phyloP scores from a whole-genome alignment of 2,329 filamentous ascomycete genomes.

The Trichoderma oligosporum region DNA sequence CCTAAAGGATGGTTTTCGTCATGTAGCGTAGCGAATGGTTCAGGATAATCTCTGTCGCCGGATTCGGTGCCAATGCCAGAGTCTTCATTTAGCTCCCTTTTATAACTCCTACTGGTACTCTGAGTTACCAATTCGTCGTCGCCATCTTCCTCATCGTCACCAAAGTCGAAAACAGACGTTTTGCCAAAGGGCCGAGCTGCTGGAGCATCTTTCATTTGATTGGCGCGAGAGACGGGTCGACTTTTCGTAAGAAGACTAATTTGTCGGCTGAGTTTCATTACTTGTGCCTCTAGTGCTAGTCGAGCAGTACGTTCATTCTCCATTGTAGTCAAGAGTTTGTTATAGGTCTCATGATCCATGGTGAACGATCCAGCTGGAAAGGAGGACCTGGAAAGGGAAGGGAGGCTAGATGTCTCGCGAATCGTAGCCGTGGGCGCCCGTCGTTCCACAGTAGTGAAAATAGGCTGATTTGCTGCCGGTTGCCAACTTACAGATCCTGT shows the following conservation, averaged over 20 bases:
- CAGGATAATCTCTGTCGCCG: conserved; percentile 43
- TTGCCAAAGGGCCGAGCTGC: conserved; percentile 37
- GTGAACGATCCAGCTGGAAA: conserved; percentile 32
- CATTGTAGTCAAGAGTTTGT: conserved; percentile 49
- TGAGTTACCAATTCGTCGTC: neutral
- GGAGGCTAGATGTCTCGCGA: conserved; percentile 43
- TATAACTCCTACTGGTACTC: neutral
- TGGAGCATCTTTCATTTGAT: conserved; percentile 28
- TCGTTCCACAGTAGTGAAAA: conserved; percentile 26
- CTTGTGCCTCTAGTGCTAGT: conserved; percentile 52
- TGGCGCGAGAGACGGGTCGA: conserved; percentile 19
- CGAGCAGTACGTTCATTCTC: conserved; percentile 55
- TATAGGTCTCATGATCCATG: conserved; percentile 43
- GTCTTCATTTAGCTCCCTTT: conserved; percentile 29
- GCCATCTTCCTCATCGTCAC: conserved; percentile 39
- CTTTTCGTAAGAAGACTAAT: conserved; percentile 45
- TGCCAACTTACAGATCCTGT: conserved; percentile 30
- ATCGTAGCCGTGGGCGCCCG: conserved; percentile 47
- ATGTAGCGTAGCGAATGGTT: conserved; percentile 50
- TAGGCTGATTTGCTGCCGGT: neutral
- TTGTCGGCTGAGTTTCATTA: conserved; percentile 50
- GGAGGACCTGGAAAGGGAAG: conserved; percentile 35
- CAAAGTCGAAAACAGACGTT: conserved; percentile 42
- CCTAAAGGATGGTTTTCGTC: conserved; percentile 38
- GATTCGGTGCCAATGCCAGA: conserved; percentile 36